A percentile compares a stretch with the other conserved stretches of the same genome.
Conservation (phyloP, 2,329 filamentous ascomycete genomes). For the Penicillium palitans region DNA sequence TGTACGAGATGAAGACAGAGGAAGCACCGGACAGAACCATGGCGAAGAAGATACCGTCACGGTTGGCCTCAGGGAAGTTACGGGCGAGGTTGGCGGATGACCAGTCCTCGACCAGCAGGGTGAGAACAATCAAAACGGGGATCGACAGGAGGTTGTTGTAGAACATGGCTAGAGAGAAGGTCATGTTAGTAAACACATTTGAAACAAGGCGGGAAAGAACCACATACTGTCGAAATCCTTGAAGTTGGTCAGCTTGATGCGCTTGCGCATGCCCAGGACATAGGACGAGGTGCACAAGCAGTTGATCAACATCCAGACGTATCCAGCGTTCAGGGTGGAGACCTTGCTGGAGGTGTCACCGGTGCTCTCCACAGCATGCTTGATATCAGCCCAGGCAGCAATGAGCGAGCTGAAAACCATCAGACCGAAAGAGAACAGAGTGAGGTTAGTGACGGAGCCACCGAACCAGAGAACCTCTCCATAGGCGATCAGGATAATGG, state of each 20-base stretch:
- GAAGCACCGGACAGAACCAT: conserved; percentile 94
- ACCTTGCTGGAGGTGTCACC: conserved; percentile 70
- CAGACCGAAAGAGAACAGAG: conserved; percentile 88
- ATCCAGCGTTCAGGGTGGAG: conserved; percentile 88
- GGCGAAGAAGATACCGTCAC: conserved; percentile 76
- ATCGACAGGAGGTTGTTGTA: conserved; percentile 99
- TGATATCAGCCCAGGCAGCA: conserved; percentile 96
- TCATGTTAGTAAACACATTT: conserved; percentile 8
- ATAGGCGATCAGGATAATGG: conserved; percentile 97
- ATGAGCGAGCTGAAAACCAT: conserved; percentile 96
- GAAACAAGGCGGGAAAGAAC: background rate
- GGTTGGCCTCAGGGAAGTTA: conserved; percentile 84
- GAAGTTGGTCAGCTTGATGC: conserved; percentile 99
- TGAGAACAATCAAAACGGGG: conserved; percentile 80
- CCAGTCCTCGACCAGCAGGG: conserved; percentile 88
- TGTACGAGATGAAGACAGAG: conserved; percentile 99
- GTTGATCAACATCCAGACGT: conserved; percentile 97
- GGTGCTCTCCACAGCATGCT: conserved; percentile 71
- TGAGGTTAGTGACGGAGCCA: conserved; percentile 81
- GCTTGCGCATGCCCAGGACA: conserved; percentile 90
- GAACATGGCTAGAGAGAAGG: conserved; percentile 76
- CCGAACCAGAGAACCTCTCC: conserved; percentile 99
- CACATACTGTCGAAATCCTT: conserved; percentile 98
- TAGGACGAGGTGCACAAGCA: conserved; percentile 92
- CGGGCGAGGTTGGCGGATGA: conserved; percentile 74